phyloP scores from a whole-genome alignment of 768 basidiomycete species.

The Tricholoma sp. region DNA sequence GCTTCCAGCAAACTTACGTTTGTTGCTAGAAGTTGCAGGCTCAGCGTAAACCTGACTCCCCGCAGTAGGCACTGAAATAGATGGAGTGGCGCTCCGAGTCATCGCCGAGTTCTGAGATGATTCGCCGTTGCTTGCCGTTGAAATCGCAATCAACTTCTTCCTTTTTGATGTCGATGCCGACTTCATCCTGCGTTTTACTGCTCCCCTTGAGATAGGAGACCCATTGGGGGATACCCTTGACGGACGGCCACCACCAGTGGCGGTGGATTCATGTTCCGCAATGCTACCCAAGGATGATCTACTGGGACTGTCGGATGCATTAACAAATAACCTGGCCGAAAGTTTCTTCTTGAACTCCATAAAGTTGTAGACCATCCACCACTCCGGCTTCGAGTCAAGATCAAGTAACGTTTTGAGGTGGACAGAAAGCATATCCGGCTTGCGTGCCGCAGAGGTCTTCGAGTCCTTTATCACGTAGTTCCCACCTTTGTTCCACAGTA shows the following conservation, averaged over 20 bases:
- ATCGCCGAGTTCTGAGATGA: no score
- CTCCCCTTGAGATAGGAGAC: not conserved
- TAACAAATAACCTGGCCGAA: no score
- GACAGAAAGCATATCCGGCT: slow-evolving; percentile 7
- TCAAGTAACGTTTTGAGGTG: slow-evolving; percentile 9
- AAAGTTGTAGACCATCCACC: no score
- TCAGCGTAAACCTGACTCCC: no score
- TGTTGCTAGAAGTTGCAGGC: not conserved
- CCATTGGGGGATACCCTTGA: not conserved
- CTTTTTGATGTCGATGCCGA: not conserved
- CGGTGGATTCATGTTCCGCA: not conserved
- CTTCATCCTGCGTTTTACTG: not conserved
- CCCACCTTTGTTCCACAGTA: not conserved
- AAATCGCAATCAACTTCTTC: not conserved
- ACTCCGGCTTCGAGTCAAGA: no score
- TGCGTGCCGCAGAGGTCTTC: not conserved
- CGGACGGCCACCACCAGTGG: not conserved
- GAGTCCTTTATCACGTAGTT: not conserved
- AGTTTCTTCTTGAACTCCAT: not conserved
- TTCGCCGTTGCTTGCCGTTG: no score
- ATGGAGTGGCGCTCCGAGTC: no score
- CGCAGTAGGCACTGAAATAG: no score
- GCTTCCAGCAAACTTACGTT: not conserved
- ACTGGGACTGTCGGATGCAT: not conserved
- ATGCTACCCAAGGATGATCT: not conserved